Base-by-base conservation (phyloP, 2,329 filamentous ascomycete species). In the Ploettnerulaceae sp. region DNA sequence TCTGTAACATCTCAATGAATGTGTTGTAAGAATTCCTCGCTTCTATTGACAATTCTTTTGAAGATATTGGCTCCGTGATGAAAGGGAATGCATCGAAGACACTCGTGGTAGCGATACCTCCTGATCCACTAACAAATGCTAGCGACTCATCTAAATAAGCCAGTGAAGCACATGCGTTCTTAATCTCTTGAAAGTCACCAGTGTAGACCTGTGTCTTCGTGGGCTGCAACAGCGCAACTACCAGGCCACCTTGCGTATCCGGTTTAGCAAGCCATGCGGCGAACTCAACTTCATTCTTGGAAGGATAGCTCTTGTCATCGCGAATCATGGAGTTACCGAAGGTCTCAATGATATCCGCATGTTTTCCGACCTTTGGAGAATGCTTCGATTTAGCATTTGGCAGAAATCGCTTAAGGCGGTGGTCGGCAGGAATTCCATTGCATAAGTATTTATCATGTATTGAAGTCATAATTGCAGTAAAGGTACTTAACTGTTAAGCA, bases 381-480 rank as follows among this genome's bases (percentile, higher is more conserved):
- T 39, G 21, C 22, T 39, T 39, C 36, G 14, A 22, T 22, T 39
- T 25, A 15, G 36, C 36, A 4, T 12, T 39, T 15, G 22, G 20
- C 20, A 39, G 36, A 39, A 26, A 26, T 26, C 22, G 22, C 36
- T 39, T 39, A 15, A 39, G 36, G 22, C 36, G 36, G 36, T 39
- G 36, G 36, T 39, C 36, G 22, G 26, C 36, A 7, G 36, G 36
- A 8, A 39, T 39, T 26, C 36, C 36, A 22, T 39, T 39, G n/a
- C 36, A 39, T 15, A 39, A 39, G 36, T 39, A 14, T 39, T 12
- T 12, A 39, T 15, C 24, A 39, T 39, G 25, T 39, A 14, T 5
- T 26, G 36, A 39, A 39, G 36, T 22, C 36, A 39, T 39, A 39
- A 26, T n/a, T n/a, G n/a, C n/a, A n/a, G n/a, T n/a, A n/a, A n/a